These are phyloP conservation scores for Thermoascus crustaceus DNA, from an alignment of 2,329 filamentous ascomycete species.

Conservation along the genomic window DNA sequence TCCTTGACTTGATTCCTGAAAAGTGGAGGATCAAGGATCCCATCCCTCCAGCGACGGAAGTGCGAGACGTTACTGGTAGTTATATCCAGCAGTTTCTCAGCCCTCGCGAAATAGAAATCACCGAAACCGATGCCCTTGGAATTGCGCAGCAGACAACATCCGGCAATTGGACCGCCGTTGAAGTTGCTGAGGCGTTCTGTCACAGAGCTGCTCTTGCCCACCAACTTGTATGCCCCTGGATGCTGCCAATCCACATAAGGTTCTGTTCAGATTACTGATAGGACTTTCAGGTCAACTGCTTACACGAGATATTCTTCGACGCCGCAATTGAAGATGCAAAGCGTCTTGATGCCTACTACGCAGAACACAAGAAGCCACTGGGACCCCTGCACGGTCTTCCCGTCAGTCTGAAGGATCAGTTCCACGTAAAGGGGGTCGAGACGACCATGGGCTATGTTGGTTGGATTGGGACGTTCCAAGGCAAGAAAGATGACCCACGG, in stretches of 20 bases:
- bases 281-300: constrained; percentile 36
- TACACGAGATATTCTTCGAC: constrained; percentile 49
- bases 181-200: constrained; percentile 49
- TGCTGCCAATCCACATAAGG: background rate
- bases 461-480: constrained; percentile 57
- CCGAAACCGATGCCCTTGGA: constrained; percentile 50
- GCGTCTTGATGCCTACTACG: constrained; percentile 41
- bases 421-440: constrained; percentile 43
- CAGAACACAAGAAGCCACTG: constrained; percentile 35
- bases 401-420: constrained; percentile 45
- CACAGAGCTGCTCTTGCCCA: constrained; percentile 51
- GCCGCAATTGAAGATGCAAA: constrained; percentile 43
- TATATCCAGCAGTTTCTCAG: constrained; percentile 51
- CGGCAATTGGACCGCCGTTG: constrained; percentile 50
- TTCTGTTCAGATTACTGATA: background rate
- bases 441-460: constrained; percentile 57
- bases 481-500: constrained; percentile 44
- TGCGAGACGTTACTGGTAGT: constrained; percentile 48
- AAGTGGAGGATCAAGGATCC: constrained; percentile 46
- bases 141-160: constrained; percentile 48
- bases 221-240: constrained; percentile 43
- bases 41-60: constrained; percentile 43
- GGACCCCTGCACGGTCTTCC: constrained; percentile 58
- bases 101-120: constrained; percentile 50
- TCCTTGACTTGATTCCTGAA: constrained; percentile 47